Base-by-base conservation (phyloP, 2,329 filamentous ascomycete species). In the Fusarium transvaalense region DNA sequence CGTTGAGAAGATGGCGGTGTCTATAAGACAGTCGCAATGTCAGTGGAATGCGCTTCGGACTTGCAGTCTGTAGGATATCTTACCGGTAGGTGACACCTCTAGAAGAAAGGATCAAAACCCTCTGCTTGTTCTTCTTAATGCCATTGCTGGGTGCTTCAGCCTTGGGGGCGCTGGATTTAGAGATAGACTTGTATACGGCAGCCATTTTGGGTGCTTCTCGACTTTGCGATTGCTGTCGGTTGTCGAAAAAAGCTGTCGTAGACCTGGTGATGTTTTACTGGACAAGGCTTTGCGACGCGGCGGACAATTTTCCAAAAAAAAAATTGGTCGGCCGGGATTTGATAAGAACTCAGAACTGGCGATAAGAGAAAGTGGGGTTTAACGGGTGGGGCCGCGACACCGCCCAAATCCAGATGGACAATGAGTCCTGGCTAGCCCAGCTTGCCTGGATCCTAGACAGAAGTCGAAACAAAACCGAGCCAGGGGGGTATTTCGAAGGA, bases 1-100 rank as follows among this genome's bases (percentile, higher is more conserved):
- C 96, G 76, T 94, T 92, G 66, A 99, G 86, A 42, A 99, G 85
- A 82, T 99, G 96, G 42, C 96, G 92, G 80, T 97, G 96, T 80
- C 95, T 97, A 73, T 38, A 62, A 19, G 37, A 29, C 53, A 59
- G 39, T 43, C 42, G 38, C 10, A 31, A 50, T 19, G 52, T 75
- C 21, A 75, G 71, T 43, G 19, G 8, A 37, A 64, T 67, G 70
- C 68, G 64, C 64, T 46, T 37, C n/a, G 9, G 10, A 29, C 34
- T 17, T 14, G 6, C 31, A 35, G 52, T 25, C 48, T 51, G 19
- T 32, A 29, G 12, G 8, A 39, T 43, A n/a, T 34, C 83, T 64
- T 82, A 94, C 91, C 92, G 88, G 81, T 92, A 94, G 34, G 95
- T 97, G 54, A 98, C 93, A 68, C 96, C 96, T 83, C 96, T 86